These are phyloP conservation scores for Xylaria hypoxylon DNA, from an alignment of 2,329 filamentous ascomycete genomes.

Conservation along the genomic window DNA sequence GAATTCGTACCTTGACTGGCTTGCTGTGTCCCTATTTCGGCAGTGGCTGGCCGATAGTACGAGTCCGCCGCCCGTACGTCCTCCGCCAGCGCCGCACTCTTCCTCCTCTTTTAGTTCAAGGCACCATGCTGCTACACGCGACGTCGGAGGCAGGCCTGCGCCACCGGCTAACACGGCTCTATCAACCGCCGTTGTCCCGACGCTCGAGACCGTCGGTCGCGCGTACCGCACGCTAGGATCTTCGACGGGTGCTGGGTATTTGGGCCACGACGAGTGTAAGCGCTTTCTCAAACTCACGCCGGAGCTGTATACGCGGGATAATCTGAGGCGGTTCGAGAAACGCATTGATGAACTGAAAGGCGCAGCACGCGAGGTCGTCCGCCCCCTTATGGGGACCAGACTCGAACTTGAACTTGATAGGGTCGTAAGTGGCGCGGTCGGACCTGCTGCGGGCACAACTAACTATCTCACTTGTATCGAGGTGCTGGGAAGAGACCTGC, in stretches of 20 bases:
- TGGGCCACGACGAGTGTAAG: conserved; percentile 89
- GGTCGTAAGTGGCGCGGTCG: conserved; percentile 40
- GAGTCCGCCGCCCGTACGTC: conserved; percentile 71
- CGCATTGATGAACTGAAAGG: conserved; percentile 89
- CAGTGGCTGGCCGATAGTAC: conserved; percentile 95
- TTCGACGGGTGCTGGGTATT: conserved; percentile 70
- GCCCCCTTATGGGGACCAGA: conserved; percentile 85
- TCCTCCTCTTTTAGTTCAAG: conserved; percentile 38
- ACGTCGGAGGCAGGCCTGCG: conserved; percentile 22
- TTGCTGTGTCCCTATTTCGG: conserved; percentile 86
- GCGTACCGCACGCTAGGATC: conserved; percentile 83
- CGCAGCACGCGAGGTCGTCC: conserved; percentile 83
- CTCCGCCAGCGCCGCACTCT: conserved; percentile 38
- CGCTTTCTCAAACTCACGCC: conserved; percentile 86
- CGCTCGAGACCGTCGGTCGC: conserved; percentile 72
- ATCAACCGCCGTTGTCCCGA: conserved; percentile 56
- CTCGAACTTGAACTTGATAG: conserved; percentile 80
- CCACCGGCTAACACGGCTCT: conserved; percentile 42
- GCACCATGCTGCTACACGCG: conserved; percentile 36
- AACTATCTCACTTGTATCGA: conserved; percentile 51
- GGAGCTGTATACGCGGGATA: conserved; percentile 87
- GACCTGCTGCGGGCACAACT: conserved; percentile 42
- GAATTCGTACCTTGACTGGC: conserved; percentile 89
- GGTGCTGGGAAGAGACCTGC: conserved; percentile 50
- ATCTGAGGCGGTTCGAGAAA: conserved; percentile 84